Conservation (phyloP, 1,139 yeast genomes). For the Lodderomyces jiufengensis region DNA sequence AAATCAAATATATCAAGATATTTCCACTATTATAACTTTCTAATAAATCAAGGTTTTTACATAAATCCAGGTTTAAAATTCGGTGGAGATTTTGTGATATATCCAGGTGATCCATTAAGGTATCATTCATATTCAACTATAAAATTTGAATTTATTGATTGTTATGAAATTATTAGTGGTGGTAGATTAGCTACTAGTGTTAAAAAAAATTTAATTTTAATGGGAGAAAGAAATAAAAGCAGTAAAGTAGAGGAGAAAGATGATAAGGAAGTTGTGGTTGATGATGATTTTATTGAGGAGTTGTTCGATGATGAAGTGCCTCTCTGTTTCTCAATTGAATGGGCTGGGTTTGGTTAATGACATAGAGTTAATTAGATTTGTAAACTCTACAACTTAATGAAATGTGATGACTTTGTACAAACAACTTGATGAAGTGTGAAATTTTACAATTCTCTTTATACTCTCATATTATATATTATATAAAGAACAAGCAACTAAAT, state of each 20-base stretch:
- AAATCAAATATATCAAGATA: conserved; percentile 3
- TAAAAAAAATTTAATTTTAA: conserved; percentile 77
- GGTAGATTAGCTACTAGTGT: conserved; percentile 93
- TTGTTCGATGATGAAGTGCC: conserved; percentile 16
- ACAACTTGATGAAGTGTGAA: too few relatives aligned
- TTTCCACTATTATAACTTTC: conserved; percentile 26
- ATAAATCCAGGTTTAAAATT: conserved; percentile 84
- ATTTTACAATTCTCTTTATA: too few relatives aligned
- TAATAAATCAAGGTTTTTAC: conserved; percentile 49
- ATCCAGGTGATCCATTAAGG: conserved; percentile 91
- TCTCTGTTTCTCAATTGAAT: conserved; percentile 60
- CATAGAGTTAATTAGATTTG: too few relatives aligned
- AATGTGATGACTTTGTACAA: too few relatives aligned
- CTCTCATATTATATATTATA: too few relatives aligned
- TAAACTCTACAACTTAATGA: too few relatives aligned
- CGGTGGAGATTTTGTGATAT: conserved; percentile 85
- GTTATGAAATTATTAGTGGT: conserved; percentile 66
- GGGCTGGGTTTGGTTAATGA: conserved; percentile 76
- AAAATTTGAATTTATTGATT: conserved; percentile 42
- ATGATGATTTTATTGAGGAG: conserved; percentile 8
- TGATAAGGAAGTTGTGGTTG: conserved; percentile 5
- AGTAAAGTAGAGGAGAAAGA: conserved; percentile 16
- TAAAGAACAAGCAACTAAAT: too few relatives aligned
- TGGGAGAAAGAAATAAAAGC: conserved; percentile 15
- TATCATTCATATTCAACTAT: conserved; percentile 87